Percentiles rank a stretch among this genome's conserved stretches.
These are phyloP conservation scores for Ophiostoma sp. DNA, from an alignment of 2,329 filamentous ascomycete genomes.

Conservation along the genomic window DNA sequence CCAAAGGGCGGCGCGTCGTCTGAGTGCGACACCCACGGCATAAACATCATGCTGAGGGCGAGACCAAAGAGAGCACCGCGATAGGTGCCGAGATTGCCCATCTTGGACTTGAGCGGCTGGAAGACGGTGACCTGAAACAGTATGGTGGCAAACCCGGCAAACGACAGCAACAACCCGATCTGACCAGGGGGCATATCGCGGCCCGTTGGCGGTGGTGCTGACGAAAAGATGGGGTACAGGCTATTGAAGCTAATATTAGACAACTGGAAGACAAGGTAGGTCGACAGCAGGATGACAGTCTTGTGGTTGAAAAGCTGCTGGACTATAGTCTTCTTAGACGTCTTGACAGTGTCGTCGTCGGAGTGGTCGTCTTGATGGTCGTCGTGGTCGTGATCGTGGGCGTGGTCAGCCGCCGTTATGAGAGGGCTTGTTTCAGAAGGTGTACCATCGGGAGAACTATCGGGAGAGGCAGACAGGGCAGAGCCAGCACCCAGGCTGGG, in stretches of 20 bases:
- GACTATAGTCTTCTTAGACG: constrained; percentile 40
- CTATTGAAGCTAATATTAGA: constrained; percentile 94
- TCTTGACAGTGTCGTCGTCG: constrained; percentile 30
- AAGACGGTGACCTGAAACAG: constrained; percentile 85
- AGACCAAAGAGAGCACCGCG: constrained; percentile 72
- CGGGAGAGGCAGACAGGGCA: not conserved
- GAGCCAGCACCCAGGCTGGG: not conserved
- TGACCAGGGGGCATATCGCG: constrained; percentile 69
- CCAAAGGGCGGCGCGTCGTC: constrained; percentile 34
- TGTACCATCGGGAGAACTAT: not conserved
- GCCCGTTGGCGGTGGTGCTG: constrained; percentile 68
- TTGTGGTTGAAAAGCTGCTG: constrained; percentile 68
- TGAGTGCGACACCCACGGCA: constrained; percentile 84
- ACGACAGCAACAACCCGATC: constrained; percentile 79
- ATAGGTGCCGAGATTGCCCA: constrained; percentile 85
- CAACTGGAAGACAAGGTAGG: constrained; percentile 89
- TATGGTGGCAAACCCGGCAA: constrained; percentile 80
- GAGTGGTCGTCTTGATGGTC: constrained; percentile 41
- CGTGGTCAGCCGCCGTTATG: constrained; percentile 4
- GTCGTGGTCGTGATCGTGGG: not conserved
- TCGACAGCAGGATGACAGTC: constrained; percentile 72
- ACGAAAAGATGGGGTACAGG: constrained; percentile 87
- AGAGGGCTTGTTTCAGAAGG: constrained; percentile 14
- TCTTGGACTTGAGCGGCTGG: constrained; percentile 65
- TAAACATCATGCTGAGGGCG: constrained; percentile 73